Conservation (phyloP, 441 rosid species). For the Sinapis alba region DNA sequence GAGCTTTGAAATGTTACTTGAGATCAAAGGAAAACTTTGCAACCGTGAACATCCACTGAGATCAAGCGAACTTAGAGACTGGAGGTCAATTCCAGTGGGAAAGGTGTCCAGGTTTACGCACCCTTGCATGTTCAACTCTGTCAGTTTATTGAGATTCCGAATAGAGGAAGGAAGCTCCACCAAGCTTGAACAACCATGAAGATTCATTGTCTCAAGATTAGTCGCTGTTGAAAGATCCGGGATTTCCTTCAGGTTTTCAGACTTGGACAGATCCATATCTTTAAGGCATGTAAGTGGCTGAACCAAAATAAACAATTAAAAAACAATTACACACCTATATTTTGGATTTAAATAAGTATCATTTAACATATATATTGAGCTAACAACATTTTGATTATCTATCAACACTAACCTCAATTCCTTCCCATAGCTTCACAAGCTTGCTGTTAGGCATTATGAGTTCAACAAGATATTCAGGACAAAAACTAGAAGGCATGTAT, state of each 20-base stretch:
- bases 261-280: conserved; percentile 37
- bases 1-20: background rate
- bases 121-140: conserved; percentile 3
- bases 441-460: conserved; percentile 30
- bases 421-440: conserved; percentile 22
- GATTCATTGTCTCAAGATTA: conserved; percentile 38
- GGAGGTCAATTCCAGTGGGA: background rate
- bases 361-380: too few species aligned
- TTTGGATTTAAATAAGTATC: too few species aligned
- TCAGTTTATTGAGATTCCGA: conserved; percentile 6
- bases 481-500: conserved; percentile 19
- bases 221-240: conserved; percentile 36
- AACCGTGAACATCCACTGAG: conserved; percentile 29
- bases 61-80: background rate
- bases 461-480: conserved; percentile 17
- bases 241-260: conserved; percentile 13
- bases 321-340: background rate
- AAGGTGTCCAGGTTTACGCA: conserved; percentile 27
- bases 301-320: background rate
- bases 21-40: conserved; percentile 18
- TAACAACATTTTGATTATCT: background rate
- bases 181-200: conserved; percentile 17
- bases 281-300: conserved; percentile 30
- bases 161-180: conserved; percentile 20
- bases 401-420: conserved; percentile 15